These are phyloP conservation scores for Didymella lethalis DNA, from an alignment of 2,329 filamentous ascomycete species.

Conservation along the genomic window DNA sequence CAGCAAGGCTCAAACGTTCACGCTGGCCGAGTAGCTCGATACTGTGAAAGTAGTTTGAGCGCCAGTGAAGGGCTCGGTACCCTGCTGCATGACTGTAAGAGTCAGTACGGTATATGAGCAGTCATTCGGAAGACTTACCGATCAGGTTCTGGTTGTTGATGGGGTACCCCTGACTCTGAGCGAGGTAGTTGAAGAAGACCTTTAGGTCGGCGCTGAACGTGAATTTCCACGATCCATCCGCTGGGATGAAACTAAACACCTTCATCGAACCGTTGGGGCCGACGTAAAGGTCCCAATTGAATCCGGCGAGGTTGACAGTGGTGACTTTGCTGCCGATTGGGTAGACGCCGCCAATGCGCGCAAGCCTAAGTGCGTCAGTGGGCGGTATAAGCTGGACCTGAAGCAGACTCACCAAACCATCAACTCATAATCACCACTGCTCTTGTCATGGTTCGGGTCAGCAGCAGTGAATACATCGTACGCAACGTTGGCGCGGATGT, in stretches of 20 bases:
- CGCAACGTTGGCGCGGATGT: constrained; percentile 35
- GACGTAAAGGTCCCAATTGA: constrained; percentile 63
- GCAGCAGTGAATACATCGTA: constrained; percentile 38
- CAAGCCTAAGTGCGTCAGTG: constrained; percentile 24
- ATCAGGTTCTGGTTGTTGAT: constrained; percentile 32
- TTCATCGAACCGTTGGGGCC: constrained; percentile 66
- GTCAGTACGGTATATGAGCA: background rate
- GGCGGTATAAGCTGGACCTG: background rate
- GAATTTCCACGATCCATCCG: constrained; percentile 44
- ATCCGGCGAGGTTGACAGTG: constrained; percentile 57
- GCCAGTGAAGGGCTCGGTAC: constrained; percentile 37
- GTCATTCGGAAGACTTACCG: constrained; percentile 22
- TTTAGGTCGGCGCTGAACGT: constrained; percentile 65
- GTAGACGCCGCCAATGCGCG: constrained; percentile 26
- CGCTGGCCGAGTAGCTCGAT: constrained; percentile 5
- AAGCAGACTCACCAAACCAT: constrained; percentile 33
- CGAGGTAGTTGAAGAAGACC: constrained; percentile 66
- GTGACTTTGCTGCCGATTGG: constrained; percentile 31
- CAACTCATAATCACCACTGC: constrained; percentile 38
- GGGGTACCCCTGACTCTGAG: constrained; percentile 55
- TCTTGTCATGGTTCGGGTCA: constrained; percentile 32
- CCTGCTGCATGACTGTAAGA: constrained; percentile 31
- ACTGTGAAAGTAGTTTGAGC: constrained; percentile 34
- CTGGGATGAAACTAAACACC: constrained; percentile 67
- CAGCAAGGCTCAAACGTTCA: background rate